Evolutionary conservation across 441 rosid genomes (phyloP).

Genomic region (Syzygium syzygioides): DNA sequence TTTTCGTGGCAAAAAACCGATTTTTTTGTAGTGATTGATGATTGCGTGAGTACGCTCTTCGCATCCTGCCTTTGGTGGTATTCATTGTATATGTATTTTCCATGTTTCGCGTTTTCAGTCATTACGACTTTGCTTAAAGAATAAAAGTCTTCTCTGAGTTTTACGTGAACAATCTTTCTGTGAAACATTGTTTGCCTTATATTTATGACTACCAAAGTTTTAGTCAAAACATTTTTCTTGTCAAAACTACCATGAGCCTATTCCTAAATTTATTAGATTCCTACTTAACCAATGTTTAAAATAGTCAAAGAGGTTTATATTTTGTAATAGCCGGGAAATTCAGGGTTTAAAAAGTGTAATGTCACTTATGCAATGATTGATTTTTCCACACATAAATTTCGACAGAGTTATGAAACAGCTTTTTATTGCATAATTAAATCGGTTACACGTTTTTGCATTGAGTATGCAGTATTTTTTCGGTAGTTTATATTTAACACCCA

Average conservation of each 20-base stretch:
- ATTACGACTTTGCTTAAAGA: not conserved
- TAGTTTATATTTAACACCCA: too few species aligned
- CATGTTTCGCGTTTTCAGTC: not conserved
- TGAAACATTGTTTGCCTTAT: not conserved
- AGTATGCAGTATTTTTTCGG: too few species aligned
- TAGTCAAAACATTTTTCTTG: not conserved
- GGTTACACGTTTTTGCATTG: too few species aligned
- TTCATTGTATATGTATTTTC: not conserved
- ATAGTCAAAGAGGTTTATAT: not conserved
- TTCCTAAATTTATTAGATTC: not conserved
- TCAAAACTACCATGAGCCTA: not conserved
- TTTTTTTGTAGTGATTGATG: too few species aligned
- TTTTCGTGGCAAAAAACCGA: too few species aligned
- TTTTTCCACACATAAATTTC: too few species aligned
- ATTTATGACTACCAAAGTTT: not conserved
- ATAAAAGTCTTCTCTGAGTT: not conserved
- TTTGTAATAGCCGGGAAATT: not conserved
- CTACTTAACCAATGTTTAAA: not conserved
- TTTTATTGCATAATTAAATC: too few species aligned
- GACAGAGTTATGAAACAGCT: too few species aligned
- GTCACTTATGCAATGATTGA: too few species aligned
- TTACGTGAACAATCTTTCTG: not conserved
- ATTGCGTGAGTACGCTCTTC: too few species aligned
- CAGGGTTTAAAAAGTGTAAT: not conserved
- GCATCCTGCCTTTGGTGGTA: too few species aligned